Conservation (phyloP, 2,329 filamentous ascomycete species). For the Xylaria sp. region DNA sequence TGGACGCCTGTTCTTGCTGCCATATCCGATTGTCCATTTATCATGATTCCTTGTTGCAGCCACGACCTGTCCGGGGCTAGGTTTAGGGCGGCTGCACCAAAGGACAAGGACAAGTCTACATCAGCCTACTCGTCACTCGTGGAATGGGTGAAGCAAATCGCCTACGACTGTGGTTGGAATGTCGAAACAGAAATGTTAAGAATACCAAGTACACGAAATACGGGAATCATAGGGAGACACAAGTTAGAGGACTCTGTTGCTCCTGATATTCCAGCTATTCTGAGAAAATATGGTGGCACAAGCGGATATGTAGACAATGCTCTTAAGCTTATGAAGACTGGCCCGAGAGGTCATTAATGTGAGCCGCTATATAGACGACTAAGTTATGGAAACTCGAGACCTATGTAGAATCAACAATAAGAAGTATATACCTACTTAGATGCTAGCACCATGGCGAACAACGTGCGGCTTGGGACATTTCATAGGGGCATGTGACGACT, state of each 20-base stretch:
- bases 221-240: conserved; percentile 74
- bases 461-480: no score
- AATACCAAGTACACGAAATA: conserved; percentile 91
- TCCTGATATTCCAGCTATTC: conserved; percentile 51
- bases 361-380: neutral
- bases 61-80: conserved; percentile 78
- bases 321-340: conserved; percentile 61
- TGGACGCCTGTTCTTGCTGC: conserved; percentile 92
- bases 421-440: no score
- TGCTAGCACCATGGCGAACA: no score
- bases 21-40: conserved; percentile 77
- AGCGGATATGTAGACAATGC: conserved; percentile 65
- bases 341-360: conserved; percentile 48
- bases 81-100: conserved; percentile 70
- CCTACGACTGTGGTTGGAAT: conserved; percentile 72
- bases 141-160: conserved; percentile 74
- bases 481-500: neutral
- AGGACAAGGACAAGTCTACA: conserved; percentile 53
- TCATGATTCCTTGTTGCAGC: conserved; percentile 95
- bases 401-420: neutral
- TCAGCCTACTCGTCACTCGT: conserved; percentile 87
- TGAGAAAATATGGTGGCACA: conserved; percentile 60
- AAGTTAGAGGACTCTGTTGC: conserved; percentile 39
- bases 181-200: conserved; percentile 85
- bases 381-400: neutral